Evolutionary conservation across 352 stramenopile genomes (phyloP).

Genomic region (Phytopythium ostracodes): DNA sequence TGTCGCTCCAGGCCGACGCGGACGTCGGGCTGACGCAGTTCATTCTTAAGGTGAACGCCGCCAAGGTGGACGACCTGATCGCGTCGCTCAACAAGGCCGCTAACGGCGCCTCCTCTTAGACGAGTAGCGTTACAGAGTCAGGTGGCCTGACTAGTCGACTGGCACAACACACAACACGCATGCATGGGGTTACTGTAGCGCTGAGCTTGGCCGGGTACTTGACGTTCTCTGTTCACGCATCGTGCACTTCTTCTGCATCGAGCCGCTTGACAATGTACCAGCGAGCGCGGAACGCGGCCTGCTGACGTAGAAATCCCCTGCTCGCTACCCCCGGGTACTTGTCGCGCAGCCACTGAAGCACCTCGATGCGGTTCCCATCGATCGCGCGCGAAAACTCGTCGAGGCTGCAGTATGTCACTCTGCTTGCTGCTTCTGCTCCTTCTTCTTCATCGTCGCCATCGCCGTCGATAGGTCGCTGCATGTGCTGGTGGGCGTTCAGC

Average conservation of each 20-base stretch:
- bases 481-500: slow-evolving; percentile 10
- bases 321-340: not conserved
- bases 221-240: no score
- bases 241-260: no score
- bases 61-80: slow-evolving; percentile 9
- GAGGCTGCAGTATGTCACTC: not conserved
- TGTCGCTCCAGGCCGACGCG: slow-evolving; percentile 61
- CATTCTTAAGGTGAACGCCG: slow-evolving; percentile 35
- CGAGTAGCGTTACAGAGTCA: not conserved
- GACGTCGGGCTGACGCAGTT: slow-evolving; percentile 50
- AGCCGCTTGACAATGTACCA: slow-evolving; percentile 2
- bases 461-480: no score
- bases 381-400: not conserved
- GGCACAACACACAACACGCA: not conserved
- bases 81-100: slow-evolving; percentile 12
- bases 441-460: not conserved
- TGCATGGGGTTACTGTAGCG: not conserved
- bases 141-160: not conserved
- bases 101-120: slow-evolving; percentile 6
- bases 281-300: not conserved
- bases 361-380: slow-evolving; percentile 2
- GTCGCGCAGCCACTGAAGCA: slow-evolving; percentile 2
- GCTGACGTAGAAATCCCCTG: not conserved
- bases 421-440: not conserved
- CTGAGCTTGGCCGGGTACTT: no score